Conservation (phyloP, 208 protist genomes). For the Trypanosoma congolense region DNA sequence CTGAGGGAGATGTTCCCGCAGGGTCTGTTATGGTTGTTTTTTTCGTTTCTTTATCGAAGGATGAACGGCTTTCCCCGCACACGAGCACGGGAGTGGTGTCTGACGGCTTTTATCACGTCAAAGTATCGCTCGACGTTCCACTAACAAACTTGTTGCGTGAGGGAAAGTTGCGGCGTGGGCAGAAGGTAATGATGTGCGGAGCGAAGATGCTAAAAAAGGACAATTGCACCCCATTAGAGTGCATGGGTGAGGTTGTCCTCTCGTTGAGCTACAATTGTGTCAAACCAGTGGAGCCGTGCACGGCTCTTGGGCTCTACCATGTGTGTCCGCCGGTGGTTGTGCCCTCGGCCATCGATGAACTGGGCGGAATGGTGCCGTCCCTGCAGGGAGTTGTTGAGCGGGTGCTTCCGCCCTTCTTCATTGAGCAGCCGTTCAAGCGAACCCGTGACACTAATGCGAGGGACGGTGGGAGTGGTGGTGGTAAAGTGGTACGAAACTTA, state of each 20-base stretch:
- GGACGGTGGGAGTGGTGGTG: constrained; percentile 1
- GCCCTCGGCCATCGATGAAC: constrained; percentile 40
- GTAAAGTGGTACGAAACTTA: constrained; percentile 33
- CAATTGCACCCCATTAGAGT: constrained; percentile 54
- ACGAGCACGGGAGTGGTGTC: constrained; percentile 49
- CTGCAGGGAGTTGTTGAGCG: constrained; percentile 59
- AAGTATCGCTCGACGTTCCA: constrained; percentile 61
- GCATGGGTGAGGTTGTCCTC: constrained; percentile 37
- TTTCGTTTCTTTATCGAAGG: constrained; percentile 22
- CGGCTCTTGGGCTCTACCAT: constrained; percentile 50
- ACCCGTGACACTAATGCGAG: not conserved
- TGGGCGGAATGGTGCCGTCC: constrained; percentile 69
- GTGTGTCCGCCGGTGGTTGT: constrained; percentile 43
- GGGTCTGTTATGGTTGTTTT: constrained; percentile 57
- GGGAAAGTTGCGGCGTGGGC: constrained; percentile 40
- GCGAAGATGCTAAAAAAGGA: constrained; percentile 36
- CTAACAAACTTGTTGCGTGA: constrained; percentile 63
- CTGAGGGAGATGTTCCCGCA: constrained; percentile 58
- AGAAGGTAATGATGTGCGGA: constrained; percentile 67
- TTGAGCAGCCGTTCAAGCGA: constrained; percentile 8
- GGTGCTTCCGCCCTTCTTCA: constrained; percentile 69
- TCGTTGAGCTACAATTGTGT: constrained; percentile 80
- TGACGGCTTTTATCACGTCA: constrained; percentile 73
- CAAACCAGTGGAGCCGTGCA: constrained; percentile 29
- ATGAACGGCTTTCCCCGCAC: constrained; percentile 50